Percentiles rank a stretch among this genome's conserved stretches.
Conservation (phyloP, 2,329 filamentous ascomycete species). For the Penicillium olsonii region DNA sequence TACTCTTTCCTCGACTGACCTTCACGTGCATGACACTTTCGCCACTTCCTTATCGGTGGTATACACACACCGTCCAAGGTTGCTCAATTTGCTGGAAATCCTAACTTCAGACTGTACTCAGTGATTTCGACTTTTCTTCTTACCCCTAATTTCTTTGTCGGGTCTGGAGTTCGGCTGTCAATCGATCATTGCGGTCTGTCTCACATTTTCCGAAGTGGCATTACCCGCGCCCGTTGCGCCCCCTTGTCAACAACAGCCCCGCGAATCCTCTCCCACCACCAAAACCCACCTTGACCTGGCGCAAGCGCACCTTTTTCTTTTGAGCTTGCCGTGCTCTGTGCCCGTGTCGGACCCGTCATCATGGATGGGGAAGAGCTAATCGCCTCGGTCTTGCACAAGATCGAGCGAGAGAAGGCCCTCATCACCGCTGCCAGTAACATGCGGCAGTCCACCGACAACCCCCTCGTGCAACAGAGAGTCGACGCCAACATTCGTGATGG, state of each 20-base stretch:
- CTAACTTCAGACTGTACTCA: background rate
- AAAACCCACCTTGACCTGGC: conserved; percentile 12
- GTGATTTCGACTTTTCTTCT: background rate
- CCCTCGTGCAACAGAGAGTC: conserved; percentile 82
- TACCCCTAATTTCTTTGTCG: background rate
- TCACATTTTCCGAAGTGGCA: conserved; percentile 30
- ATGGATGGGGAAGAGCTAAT: conserved; percentile 65
- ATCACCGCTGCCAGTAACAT: conserved; percentile 93
- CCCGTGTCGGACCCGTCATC: conserved; percentile 34
- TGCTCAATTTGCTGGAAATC: no score
- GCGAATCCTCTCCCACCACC: conserved; percentile 26
- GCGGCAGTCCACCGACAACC: conserved; percentile 94
- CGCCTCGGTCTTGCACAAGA: conserved; percentile 90
- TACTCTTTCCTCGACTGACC: background rate
- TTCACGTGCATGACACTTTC: background rate
- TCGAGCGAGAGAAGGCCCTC: conserved; percentile 93
- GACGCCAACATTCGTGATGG: conserved; percentile 94
- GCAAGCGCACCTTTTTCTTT: conserved; percentile 15
- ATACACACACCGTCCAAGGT: no score
- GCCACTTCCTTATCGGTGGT: background rate
- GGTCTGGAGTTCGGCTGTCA: background rate
- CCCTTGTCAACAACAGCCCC: conserved; percentile 30
- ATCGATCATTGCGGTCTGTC: conserved; percentile 8
- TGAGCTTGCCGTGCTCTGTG: conserved; percentile 15
- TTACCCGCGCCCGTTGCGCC: conserved; percentile 23